Conservation (phyloP, 2,329 filamentous ascomycete species). For the Dothideomycetes sp. region DNA sequence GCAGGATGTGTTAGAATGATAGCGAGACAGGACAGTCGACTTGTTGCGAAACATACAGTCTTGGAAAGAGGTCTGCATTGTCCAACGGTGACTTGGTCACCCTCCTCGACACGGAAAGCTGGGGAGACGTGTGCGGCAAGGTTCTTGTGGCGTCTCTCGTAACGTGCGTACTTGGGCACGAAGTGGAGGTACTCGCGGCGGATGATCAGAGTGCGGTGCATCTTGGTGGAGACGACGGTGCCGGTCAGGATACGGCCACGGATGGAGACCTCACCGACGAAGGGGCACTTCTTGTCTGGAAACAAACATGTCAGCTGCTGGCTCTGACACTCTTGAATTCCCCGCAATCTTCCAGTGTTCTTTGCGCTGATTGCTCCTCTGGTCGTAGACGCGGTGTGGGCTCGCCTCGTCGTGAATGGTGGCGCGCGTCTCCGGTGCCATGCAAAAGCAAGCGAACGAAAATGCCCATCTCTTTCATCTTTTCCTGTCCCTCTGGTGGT, state of each 20-base stretch:
- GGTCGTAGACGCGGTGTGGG: too few relatives aligned
- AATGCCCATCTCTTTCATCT: constrained; percentile 1
- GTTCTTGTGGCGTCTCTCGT: constrained; percentile 99
- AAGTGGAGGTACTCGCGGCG: constrained; percentile 99
- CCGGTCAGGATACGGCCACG: constrained; percentile 99
- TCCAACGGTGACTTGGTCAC: constrained; percentile 98
- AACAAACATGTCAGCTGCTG: constrained; percentile 7
- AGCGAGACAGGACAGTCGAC: too few relatives aligned
- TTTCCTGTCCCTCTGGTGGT: not conserved
- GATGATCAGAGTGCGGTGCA: constrained; percentile 99
- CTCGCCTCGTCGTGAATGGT: too few relatives aligned
- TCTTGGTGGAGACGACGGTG: constrained; percentile 99
- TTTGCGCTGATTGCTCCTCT: too few relatives aligned
- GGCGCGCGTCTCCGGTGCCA: too few relatives aligned
- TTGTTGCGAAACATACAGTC: constrained; percentile 79
- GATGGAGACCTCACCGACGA: constrained; percentile 98
- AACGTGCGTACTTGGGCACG: constrained; percentile 98
- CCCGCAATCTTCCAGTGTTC: not conserved
- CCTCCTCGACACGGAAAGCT: constrained; percentile 99
- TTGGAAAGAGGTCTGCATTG: constrained; percentile 99
- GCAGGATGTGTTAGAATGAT: constrained; percentile 10
- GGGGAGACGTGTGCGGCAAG: constrained; percentile 96
- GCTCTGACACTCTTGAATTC: not conserved
- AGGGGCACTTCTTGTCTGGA: constrained; percentile 99
- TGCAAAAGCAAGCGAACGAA: not conserved